These are phyloP conservation scores for Rubus idaeus DNA, from an alignment of 306 rosid species.

Conservation along the genomic window DNA sequence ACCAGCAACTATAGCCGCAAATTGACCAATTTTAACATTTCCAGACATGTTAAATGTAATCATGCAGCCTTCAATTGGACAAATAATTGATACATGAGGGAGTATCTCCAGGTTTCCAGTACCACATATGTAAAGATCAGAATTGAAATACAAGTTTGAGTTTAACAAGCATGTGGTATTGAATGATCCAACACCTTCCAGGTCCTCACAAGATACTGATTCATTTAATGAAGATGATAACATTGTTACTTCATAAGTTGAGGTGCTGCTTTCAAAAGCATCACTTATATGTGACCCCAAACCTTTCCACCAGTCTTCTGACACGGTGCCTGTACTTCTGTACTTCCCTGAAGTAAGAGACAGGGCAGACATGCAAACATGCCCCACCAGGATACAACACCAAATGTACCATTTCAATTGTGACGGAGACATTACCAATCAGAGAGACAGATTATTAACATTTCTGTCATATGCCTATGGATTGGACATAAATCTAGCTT, in stretches of 20 bases:
- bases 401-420: conserved; percentile 53
- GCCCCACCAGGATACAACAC: conserved; percentile 61
- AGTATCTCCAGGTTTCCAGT: conserved; percentile 93
- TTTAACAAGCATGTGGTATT: conserved; percentile 87
- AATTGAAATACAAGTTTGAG: conserved; percentile 55
- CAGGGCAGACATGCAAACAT: conserved; percentile 43
- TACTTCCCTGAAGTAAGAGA: conserved; percentile 45
- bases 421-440: conserved; percentile 64
- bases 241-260: conserved; percentile 29
- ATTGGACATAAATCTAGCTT: conserved; percentile 35
- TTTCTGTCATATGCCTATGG: conserved; percentile 22
- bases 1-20: conserved; percentile 73
- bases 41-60: conserved; percentile 81
- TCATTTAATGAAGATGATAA: conserved; percentile 36
- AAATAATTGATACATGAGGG: conserved; percentile 65
- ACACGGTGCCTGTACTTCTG: conserved; percentile 35
- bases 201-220: conserved; percentile 73
- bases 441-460: conserved; percentile 22
- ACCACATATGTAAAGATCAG: conserved; percentile 68
- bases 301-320: conserved; percentile 39
- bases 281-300: conserved; percentile 36
- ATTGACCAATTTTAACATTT: conserved; percentile 78
- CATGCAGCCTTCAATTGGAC: conserved; percentile 77
- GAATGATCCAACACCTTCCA: conserved; percentile 93
- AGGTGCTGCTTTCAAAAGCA: conserved; percentile 34